Evolutionary conservation across 352 stramenopile species (phyloP).

Genomic region (Globisporangium orthogonon): DNA sequence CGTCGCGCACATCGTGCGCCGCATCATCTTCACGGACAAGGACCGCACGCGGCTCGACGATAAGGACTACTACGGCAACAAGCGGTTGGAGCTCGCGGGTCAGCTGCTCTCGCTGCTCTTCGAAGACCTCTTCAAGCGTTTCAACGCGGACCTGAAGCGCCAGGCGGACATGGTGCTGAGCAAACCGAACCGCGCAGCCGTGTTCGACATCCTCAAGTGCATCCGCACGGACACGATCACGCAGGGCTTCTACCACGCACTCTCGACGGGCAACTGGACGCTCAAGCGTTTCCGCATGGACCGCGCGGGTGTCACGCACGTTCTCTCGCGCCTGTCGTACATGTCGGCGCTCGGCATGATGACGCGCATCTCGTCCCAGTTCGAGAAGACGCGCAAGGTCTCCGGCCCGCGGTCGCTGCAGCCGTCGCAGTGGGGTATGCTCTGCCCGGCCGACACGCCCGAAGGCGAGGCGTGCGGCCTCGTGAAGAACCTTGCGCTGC

Average conservation of each 20-base stretch:
- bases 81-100: slow-evolving; percentile 97
- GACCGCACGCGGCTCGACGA: slow-evolving; percentile 92
- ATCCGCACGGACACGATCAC: slow-evolving; percentile 98
- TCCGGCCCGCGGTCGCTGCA: slow-evolving; percentile 96
- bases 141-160: slow-evolving; percentile 98
- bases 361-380: slow-evolving; percentile 98
- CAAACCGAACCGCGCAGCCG: slow-evolving; percentile 96
- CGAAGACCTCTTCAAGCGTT: slow-evolving; percentile 98
- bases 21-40: slow-evolving; percentile 85
- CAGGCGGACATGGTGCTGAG: slow-evolving; percentile 97
- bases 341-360: slow-evolving; percentile 99
- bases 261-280: slow-evolving; percentile 97
- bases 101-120: slow-evolving; percentile 98
- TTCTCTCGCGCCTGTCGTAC: slow-evolving; percentile 96
- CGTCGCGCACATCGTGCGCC: slow-evolving; percentile 95
- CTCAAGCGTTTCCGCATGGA: slow-evolving; percentile 99
- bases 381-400: slow-evolving; percentile 99
- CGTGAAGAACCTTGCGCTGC: slow-evolving; percentile 98
- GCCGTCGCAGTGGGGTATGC: slow-evolving; percentile 99
- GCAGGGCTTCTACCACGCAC: slow-evolving; percentile 85
- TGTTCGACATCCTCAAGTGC: slow-evolving; percentile 98
- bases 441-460: slow-evolving; percentile 98
- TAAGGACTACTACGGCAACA: slow-evolving; percentile 99
- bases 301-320: slow-evolving; percentile 95
- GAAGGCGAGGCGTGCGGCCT: slow-evolving; percentile 99